Conservation (phyloP, 2,329 filamentous ascomycete species). For the Colletotrichum musicola region DNA sequence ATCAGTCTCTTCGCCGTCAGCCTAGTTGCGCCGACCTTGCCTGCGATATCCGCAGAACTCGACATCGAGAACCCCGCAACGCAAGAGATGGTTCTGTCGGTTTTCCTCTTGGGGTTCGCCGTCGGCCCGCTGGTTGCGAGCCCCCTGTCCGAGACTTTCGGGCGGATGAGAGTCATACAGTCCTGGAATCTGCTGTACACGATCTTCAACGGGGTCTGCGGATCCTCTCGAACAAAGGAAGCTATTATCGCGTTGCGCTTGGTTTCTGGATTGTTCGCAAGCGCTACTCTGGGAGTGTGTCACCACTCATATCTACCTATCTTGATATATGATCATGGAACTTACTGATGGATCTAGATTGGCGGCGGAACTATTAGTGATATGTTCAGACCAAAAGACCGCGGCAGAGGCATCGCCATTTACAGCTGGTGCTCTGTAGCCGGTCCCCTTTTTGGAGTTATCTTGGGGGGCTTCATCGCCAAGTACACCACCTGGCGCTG, state of each 20-base stretch:
- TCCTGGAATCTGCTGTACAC: neutral
- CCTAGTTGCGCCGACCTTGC: neutral
- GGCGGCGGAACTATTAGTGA: neutral
- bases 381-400: neutral
- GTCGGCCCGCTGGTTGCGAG: neutral
- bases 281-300: neutral
- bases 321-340: too few species aligned
- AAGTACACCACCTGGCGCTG: neutral
- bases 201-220: neutral
- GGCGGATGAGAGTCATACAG: neutral
- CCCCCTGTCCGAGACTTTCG: neutral
- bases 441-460: neutral
- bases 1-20: neutral
- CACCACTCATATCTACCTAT: too few species aligned
- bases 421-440: neutral
- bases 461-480: neutral
- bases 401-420: neutral
- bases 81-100: neutral
- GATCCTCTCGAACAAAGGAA: neutral
- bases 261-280: neutral
- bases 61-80: neutral
- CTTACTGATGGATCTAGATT: neutral
- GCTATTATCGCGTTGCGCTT: neutral
- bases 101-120: neutral
- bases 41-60: neutral